Evolutionary conservation across 495 filamentous ascomycete genomes (phyloP), one percentile per base, ranked within the genome.

Genomic region (Penicillium roqueforti): DNA sequence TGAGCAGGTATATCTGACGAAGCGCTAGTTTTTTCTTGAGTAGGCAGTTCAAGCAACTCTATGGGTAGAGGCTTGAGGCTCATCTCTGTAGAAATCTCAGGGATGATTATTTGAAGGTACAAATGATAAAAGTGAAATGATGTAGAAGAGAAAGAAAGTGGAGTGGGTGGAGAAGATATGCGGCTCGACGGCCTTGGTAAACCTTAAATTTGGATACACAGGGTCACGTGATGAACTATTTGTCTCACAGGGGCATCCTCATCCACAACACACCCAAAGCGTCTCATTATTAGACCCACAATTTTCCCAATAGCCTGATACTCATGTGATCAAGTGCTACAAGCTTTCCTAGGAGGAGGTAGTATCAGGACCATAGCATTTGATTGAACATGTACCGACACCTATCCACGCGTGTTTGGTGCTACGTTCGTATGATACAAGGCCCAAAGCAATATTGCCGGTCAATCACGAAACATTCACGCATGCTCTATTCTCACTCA

Each of bases 351-450:
- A 9, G 16, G 19, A 38, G 16, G 36, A 38, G 7, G 16, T 3
- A 8, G 6, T 16, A 8, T 38, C 28, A 31, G 28, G 11, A 9
- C 9, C 28, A 31, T 31, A 10, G 10, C 28, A 31, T 31, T 31
- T 31, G 9, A 10, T 55, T 38, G 43, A 51, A 56, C 23, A 62
- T 65, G 62, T 25, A 19, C 47, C 56, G 38, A 56, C 19, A n/a
- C 14, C 55, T 44, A 48, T 53, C 53, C 11, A 19, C 59, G 52
- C 47, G 52, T 60, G 51, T 45, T 54, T 37, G 57, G 54, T 47
- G 47, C 47, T 31, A 40, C 22, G 23, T 60, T 47, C 55, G 41
- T 42, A 47, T 52, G 29, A 46, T n/a, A 25, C 53, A 38, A 54
- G 50, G 20, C 19, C 19, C 18, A 28, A 55, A 53, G 16, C 45